These are phyloP conservation scores for Trichoderma arundinaceum DNA, from an alignment of 2,329 filamentous ascomycete genomes.

Conservation along the genomic window DNA sequence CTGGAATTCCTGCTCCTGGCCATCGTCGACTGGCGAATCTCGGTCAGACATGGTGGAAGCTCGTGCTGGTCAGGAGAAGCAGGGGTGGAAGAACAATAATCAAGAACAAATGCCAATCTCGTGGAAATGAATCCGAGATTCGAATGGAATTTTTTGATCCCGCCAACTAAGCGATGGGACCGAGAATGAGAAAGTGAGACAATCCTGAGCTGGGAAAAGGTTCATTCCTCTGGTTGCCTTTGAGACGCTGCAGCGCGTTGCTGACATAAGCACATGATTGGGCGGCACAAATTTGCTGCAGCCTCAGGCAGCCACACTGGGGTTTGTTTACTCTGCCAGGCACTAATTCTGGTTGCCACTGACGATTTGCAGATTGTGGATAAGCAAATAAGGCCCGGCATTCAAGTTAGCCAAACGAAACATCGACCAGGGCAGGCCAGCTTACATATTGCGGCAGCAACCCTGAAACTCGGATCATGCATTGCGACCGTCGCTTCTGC, in stretches of 20 bases:
- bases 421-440: neutral
- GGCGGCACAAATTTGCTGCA: neutral
- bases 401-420: slow-evolving; percentile 2
- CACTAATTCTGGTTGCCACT: slow-evolving; percentile 38
- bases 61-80: neutral
- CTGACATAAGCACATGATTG: slow-evolving; percentile 40
- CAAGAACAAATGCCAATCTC: neutral
- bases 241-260: slow-evolving; percentile 30
- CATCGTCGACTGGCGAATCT: slow-evolving; percentile 52
- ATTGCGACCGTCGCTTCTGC: slow-evolving; percentile 1
- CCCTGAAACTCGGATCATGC: slow-evolving; percentile 3
- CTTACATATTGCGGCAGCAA: slow-evolving; percentile 17
- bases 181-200: slow-evolving; percentile 18
- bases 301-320: slow-evolving; percentile 28
- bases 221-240: slow-evolving; percentile 29
- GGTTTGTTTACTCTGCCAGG: slow-evolving; percentile 45
- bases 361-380: slow-evolving; percentile 33
- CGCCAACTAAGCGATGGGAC: neutral
- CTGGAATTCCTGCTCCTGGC: slow-evolving; percentile 50
- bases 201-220: slow-evolving; percentile 22
- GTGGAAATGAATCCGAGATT: slow-evolving; percentile 6
- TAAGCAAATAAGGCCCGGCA: slow-evolving; percentile 13
- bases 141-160: slow-evolving; percentile 1
- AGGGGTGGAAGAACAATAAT: neutral
- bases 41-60: slow-evolving; percentile 52